Percentiles rank a stretch among this genome's conserved stretches.
These are phyloP conservation scores for Hypoxylon intermedium DNA, from an alignment of 495 filamentous ascomycete species.

Conservation along the genomic window DNA sequence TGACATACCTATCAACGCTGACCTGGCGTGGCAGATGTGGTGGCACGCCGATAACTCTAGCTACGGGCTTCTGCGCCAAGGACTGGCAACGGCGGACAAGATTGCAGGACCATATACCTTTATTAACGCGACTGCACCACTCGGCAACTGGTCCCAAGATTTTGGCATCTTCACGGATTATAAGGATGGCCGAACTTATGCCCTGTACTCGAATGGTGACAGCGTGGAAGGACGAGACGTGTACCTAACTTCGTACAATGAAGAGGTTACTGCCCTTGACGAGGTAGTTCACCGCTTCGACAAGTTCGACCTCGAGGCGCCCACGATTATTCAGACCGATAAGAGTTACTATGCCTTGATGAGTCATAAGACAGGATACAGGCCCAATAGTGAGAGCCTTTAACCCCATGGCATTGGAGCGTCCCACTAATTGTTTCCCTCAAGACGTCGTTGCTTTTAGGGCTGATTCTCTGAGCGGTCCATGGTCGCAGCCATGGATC, in stretches of 20 bases:
- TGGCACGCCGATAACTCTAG: constrained; percentile 58
- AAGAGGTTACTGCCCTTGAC: constrained; percentile 45
- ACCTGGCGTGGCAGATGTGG: constrained; percentile 49
- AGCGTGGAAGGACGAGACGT: constrained; percentile 48
- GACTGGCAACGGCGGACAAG: constrained; percentile 47
- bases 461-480: constrained; percentile 55
- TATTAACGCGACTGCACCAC: constrained; percentile 48
- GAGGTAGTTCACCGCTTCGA: constrained; percentile 51
- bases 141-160: constrained; percentile 58
- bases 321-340: constrained; percentile 54
- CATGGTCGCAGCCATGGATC: constrained; percentile 60
- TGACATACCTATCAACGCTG: background rate
- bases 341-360: constrained; percentile 54
- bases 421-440: background rate
- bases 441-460: constrained; percentile 55
- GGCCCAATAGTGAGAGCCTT: constrained; percentile 49
- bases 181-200: constrained; percentile 51
- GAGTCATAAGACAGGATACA: constrained; percentile 57
- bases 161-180: constrained; percentile 56
- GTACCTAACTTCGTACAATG: constrained; percentile 52
- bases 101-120: constrained; percentile 52
- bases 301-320: constrained; percentile 56
- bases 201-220: constrained; percentile 56
- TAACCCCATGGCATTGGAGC: background rate
- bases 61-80: constrained; percentile 54